phyloP scores from a whole-genome alignment of 2,329 filamentous ascomycete species.

The Meredithiella fracta region DNA sequence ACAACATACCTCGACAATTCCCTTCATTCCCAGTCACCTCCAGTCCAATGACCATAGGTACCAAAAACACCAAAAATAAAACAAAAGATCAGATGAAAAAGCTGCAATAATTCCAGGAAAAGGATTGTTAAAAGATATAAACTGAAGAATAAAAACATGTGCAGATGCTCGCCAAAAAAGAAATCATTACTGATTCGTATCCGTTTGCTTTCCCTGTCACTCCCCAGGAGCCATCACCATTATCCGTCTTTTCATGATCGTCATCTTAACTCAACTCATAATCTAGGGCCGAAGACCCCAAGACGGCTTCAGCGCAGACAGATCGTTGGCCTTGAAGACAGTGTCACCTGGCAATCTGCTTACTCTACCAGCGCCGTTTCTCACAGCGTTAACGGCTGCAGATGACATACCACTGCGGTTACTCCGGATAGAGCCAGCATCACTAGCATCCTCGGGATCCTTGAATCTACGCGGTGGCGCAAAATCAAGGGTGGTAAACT shows the following conservation, averaged over 20 bases:
- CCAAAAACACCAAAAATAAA: slow-evolving; percentile 7
- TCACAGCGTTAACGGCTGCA: slow-evolving; percentile 52
- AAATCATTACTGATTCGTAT: slow-evolving; percentile 10
- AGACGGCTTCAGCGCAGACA: slow-evolving; percentile 43
- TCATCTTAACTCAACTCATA: not conserved
- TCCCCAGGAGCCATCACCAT: not conserved
- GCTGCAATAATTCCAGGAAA: not conserved
- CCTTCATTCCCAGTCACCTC: not conserved
- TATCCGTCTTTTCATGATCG: not conserved
- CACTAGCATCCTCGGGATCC: slow-evolving; percentile 42
- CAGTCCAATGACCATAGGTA: not conserved
- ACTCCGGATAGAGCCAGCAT: slow-evolving; percentile 48
- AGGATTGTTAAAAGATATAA: not conserved
- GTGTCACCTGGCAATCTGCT: slow-evolving; percentile 68
- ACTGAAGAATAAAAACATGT: slow-evolving; percentile 1
- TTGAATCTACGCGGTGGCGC: slow-evolving; percentile 61
- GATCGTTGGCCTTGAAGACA: slow-evolving; percentile 58
- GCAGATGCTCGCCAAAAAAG: slow-evolving; percentile 11
- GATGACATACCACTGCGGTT: slow-evolving; percentile 60
- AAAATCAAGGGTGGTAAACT: slow-evolving; percentile 68
- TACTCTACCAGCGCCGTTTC: slow-evolving; percentile 69
- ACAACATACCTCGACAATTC: not conserved
- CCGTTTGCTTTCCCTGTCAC: not conserved
- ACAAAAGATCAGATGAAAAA: slow-evolving; percentile 10
- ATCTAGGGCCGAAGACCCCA: slow-evolving; percentile 37